Conservation (phyloP, 2,329 filamentous ascomycete species). For the Aureobasidium sp. region DNA sequence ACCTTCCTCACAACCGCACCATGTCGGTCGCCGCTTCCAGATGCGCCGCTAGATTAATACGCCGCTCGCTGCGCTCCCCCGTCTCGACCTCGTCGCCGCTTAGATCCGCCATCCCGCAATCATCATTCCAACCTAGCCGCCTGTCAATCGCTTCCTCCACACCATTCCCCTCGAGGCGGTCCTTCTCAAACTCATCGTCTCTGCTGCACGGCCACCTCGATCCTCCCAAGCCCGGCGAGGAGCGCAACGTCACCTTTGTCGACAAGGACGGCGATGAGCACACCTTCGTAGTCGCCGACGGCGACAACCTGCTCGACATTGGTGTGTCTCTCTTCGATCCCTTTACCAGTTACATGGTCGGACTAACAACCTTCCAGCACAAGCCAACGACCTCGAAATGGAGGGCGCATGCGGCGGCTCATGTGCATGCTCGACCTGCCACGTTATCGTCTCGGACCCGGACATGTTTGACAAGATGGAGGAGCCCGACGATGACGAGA, state of each 20-base stretch:
- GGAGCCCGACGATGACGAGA: constrained; percentile 45
- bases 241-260: constrained; percentile 87
- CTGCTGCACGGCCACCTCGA: constrained; percentile 68
- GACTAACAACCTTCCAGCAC: constrained; percentile 36
- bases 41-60: background rate
- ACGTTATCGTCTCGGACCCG: constrained; percentile 72
- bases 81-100: constrained; percentile 10
- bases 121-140: background rate
- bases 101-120: constrained; percentile 6
- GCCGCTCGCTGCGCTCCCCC: background rate
- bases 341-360: too few species aligned
- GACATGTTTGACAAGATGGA: constrained; percentile 42
- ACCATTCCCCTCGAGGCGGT: constrained; percentile 25
- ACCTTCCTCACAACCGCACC: background rate
- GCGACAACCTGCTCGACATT: constrained; percentile 91
- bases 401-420: constrained; percentile 93
- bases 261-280: constrained; percentile 76
- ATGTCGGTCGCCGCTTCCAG: constrained; percentile 6
- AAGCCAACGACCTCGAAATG: constrained; percentile 94
- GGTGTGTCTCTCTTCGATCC: constrained; percentile 27
- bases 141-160: background rate
- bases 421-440: constrained; percentile 87
- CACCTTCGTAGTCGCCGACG: constrained; percentile 70
- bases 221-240: constrained; percentile 81
- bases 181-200: constrained; percentile 57